A percentile compares a stretch with the other conserved stretches of the same genome.
Evolutionary conservation across 2,329 filamentous ascomycete species (phyloP).

Genomic region (Neofusicoccum laricinum): DNA sequence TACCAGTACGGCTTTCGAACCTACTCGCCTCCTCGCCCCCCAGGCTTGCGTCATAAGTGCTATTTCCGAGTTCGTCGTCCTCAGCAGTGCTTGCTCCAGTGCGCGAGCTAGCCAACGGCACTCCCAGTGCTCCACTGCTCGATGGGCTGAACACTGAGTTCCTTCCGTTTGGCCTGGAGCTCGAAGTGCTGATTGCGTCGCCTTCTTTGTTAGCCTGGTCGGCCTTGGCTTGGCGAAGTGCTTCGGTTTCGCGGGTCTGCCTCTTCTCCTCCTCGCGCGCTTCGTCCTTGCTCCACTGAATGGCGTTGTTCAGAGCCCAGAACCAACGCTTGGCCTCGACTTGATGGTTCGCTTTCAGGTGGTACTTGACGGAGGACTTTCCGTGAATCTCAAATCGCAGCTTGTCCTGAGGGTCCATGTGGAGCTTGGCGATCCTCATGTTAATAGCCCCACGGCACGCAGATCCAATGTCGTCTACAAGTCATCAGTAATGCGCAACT

Average conservation of each 20-base stretch:
- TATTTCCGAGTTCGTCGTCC: slow-evolving; percentile 52
- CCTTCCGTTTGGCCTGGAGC: slow-evolving; percentile 29
- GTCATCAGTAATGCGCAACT: neutral
- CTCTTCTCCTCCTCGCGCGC: slow-evolving; percentile 84
- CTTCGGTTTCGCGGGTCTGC: slow-evolving; percentile 69
- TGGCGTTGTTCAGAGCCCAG: slow-evolving; percentile 97
- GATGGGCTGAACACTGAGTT: slow-evolving; percentile 4
- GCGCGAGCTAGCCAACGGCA: slow-evolving; percentile 22
- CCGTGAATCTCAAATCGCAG: slow-evolving; percentile 96
- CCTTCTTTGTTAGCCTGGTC: slow-evolving; percentile 58
- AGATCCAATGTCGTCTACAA: slow-evolving; percentile 79
- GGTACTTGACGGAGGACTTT: slow-evolving; percentile 98
- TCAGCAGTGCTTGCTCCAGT: slow-evolving; percentile 50
- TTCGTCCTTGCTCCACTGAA: slow-evolving; percentile 97
- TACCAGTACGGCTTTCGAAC: slow-evolving; percentile 48
- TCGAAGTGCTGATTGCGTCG: slow-evolving; percentile 38
- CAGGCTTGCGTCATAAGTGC: slow-evolving; percentile 57
- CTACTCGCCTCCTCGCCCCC: slow-evolving; percentile 53
- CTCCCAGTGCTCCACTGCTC: neutral
- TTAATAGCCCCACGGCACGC: slow-evolving; percentile 98
- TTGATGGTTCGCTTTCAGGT: slow-evolving; percentile 94
- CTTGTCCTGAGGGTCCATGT: slow-evolving; percentile 97
- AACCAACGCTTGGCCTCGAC: slow-evolving; percentile 99
- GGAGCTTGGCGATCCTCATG: slow-evolving; percentile 91
- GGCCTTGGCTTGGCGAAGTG: slow-evolving; percentile 73